These are phyloP conservation scores for Mycena indigotica DNA, from an alignment of 768 basidiomycete genomes.

Conservation along the genomic window DNA sequence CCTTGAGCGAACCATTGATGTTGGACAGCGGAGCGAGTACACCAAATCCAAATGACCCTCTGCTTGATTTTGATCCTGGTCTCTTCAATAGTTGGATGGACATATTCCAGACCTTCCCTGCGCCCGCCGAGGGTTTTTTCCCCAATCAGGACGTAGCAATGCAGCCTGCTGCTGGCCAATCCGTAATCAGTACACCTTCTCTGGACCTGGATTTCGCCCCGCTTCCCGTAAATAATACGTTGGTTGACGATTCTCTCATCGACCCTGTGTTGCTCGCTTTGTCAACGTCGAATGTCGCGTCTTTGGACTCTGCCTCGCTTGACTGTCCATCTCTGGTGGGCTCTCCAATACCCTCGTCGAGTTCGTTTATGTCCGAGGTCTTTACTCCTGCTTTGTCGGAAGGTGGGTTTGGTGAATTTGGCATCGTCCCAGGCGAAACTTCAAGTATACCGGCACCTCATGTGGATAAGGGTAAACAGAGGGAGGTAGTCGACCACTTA, in stretches of 20 bases:
- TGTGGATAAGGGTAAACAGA: slow-evolving; percentile 10
- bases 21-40: not conserved
- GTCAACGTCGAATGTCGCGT: slow-evolving; percentile 13
- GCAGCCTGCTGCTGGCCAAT: no score
- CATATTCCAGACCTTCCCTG: slow-evolving; percentile 49
- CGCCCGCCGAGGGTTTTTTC: slow-evolving; percentile 33
- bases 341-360: slow-evolving; percentile 35
- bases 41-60: slow-evolving; percentile 6
- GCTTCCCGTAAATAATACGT: not conserved
- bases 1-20: slow-evolving; percentile 20
- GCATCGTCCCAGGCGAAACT: not conserved
- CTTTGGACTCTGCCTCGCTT: slow-evolving; percentile 6
- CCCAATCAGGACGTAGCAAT: slow-evolving; percentile 11
- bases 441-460: not conserved
- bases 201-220: slow-evolving; percentile 12
- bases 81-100: slow-evolving; percentile 55
- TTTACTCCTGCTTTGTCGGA: slow-evolving; percentile 9
- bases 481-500: slow-evolving; percentile 8
- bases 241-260: slow-evolving; percentile 27
- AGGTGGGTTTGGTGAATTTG: not conserved
- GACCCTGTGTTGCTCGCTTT: slow-evolving; percentile 37
- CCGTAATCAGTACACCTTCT: not conserved
- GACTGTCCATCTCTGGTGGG: slow-evolving; percentile 24
- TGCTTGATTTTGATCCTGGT: slow-evolving; percentile 44
- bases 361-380: slow-evolving; percentile 26